Conservation (phyloP, 768 basidiomycete genomes). For the Astraeus odoratus region DNA sequence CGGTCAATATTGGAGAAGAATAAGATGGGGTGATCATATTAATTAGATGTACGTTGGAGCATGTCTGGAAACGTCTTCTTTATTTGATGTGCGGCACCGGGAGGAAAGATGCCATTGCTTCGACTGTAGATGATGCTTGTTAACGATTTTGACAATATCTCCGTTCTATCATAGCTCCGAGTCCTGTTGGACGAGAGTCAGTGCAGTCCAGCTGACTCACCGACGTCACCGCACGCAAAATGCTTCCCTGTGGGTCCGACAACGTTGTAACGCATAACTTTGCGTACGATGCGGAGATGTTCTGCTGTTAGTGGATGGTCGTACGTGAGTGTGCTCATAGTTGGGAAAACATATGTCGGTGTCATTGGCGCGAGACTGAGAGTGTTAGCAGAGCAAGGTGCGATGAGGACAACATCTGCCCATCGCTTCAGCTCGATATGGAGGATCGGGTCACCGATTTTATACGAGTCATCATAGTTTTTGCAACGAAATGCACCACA, state of each 20-base stretch:
- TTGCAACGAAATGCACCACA: neutral
- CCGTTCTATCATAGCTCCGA: slow-evolving; percentile 98
- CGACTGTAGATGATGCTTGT: slow-evolving; percentile 34
- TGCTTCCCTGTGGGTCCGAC: slow-evolving; percentile 83
- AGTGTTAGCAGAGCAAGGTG: slow-evolving; percentile 96
- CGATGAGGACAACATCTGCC: slow-evolving; percentile 93
- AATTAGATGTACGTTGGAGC: too few relatives aligned
- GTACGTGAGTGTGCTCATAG: slow-evolving; percentile 99
- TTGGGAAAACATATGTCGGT: slow-evolving; percentile 87
- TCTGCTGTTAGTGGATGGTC: slow-evolving; percentile 85
- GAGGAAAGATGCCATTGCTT: slow-evolving; percentile 4
- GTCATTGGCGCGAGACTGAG: slow-evolving; percentile 75
- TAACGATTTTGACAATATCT: slow-evolving; percentile 73
- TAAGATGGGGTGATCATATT: too few relatives aligned
- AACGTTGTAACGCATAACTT: slow-evolving; percentile 73
- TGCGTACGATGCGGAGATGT: slow-evolving; percentile 69
- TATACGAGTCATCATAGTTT: slow-evolving; percentile 71
- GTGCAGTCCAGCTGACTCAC: slow-evolving; percentile 34
- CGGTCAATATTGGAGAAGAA: too few relatives aligned
- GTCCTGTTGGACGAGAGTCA: slow-evolving; percentile 37
- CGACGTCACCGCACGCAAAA: slow-evolving; percentile 89
- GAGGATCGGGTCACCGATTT: slow-evolving; percentile 85
- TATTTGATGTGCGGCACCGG: too few relatives aligned
- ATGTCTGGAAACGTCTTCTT: too few relatives aligned
- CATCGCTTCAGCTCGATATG: slow-evolving; percentile 93